These are phyloP conservation scores for Phyllosticta ampelicida DNA, from an alignment of 2,329 filamentous ascomycete genomes.

Conservation along the genomic window DNA sequence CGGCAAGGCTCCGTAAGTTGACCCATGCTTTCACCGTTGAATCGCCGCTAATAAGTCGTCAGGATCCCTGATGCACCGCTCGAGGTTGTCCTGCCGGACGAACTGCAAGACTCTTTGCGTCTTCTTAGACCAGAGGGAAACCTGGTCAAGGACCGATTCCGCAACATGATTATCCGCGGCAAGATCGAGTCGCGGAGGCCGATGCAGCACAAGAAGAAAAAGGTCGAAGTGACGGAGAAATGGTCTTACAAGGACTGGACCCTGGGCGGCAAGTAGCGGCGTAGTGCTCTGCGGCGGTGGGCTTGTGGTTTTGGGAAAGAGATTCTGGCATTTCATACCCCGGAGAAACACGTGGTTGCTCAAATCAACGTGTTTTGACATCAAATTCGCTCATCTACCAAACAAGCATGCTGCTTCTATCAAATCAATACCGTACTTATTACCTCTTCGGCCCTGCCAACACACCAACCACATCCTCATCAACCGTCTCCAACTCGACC, in stretches of 20 bases:
- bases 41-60: constrained; percentile 10
- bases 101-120: constrained; percentile 39
- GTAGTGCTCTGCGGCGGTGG: background rate
- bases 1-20: constrained; percentile 47
- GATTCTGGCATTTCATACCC: background rate
- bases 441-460: background rate
- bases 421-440: background rate
- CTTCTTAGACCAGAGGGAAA: constrained; percentile 83
- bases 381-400: background rate
- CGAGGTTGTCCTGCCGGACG: constrained; percentile 40
- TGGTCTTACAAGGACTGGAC: constrained; percentile 96
- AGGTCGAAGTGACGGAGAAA: constrained; percentile 79
- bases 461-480: constrained; percentile 12
- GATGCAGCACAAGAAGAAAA: constrained; percentile 73
- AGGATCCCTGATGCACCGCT: constrained; percentile 57
- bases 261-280: constrained; percentile 23
- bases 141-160: constrained; percentile 79
- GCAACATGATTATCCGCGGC: constrained; percentile 77
- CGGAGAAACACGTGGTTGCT: background rate
- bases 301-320: background rate
- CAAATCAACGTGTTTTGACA: background rate
- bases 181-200: constrained; percentile 77
- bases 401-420: background rate
- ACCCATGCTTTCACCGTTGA: no score
- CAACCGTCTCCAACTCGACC: constrained; percentile 22